These are phyloP conservation scores for Solidago caesia DNA, from an alignment of 129 eudicot species.

Conservation along the genomic window DNA sequence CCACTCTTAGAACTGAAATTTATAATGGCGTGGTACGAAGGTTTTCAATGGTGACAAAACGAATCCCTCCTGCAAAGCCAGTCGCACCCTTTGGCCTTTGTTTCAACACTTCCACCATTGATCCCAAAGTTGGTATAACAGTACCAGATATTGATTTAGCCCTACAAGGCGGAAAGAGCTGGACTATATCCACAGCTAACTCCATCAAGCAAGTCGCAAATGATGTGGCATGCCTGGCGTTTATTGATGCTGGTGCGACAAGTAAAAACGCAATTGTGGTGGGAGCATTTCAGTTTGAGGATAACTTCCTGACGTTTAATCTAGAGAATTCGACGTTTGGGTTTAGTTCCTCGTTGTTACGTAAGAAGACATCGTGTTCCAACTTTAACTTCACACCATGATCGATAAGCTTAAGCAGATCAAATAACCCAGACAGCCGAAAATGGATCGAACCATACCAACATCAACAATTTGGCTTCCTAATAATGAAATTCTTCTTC, in stretches of 20 bases:
- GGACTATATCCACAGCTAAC: slow-evolving; percentile 8
- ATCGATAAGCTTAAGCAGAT: background rate
- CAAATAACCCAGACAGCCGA: background rate
- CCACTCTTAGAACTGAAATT: slow-evolving; percentile 13
- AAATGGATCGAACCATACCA: background rate
- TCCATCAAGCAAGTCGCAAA: slow-evolving; percentile 5
- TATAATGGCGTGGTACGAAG: slow-evolving; percentile 10
- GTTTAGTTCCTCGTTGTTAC: slow-evolving; percentile 19
- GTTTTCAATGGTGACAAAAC: slow-evolving; percentile 13
- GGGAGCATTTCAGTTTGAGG: slow-evolving; percentile 19
- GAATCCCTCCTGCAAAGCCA: background rate
- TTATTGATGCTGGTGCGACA: slow-evolving; percentile 6
- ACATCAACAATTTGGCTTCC: background rate
- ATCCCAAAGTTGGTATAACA: background rate
- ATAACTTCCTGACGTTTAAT: slow-evolving; percentile 19
- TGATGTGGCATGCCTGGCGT: slow-evolving; percentile 13
- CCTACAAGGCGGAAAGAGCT: slow-evolving; percentile 7
- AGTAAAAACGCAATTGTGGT: slow-evolving; percentile 19
- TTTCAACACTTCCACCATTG: slow-evolving; percentile 8
- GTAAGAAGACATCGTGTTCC: slow-evolving; percentile 4
- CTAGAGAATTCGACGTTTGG: slow-evolving; percentile 13
- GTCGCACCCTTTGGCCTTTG: slow-evolving; percentile 21
- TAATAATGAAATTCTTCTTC: slow-evolving; percentile 15
- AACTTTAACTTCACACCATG: background rate
- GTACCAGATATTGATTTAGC: slow-evolving; percentile 15